These are phyloP conservation scores for Tulasnella sp. DNA, from an alignment of 768 basidiomycete species.

Conservation along the genomic window DNA sequence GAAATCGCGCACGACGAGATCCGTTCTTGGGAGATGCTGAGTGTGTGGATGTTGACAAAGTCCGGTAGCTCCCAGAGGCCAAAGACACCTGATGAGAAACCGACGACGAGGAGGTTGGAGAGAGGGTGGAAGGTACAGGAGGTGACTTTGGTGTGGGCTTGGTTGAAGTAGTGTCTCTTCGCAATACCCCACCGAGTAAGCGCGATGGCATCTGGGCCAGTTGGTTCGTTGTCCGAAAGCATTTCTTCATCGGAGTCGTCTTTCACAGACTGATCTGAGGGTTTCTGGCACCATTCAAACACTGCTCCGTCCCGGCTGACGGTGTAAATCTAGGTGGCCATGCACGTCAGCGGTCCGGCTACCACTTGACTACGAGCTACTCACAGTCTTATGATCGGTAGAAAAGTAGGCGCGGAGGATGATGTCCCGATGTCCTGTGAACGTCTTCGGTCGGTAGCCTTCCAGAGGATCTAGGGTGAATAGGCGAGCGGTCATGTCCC, in stretches of 20 bases:
- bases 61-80: constrained; percentile 96
- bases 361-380: constrained; percentile 41
- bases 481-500: constrained; percentile 94
- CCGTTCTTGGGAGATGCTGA: constrained; percentile 97
- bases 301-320: constrained; percentile 95
- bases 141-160: constrained; percentile 82
- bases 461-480: constrained; percentile 92
- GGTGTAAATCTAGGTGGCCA: constrained; percentile 78
- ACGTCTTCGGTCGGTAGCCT: constrained; percentile 94
- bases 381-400: constrained; percentile 71
- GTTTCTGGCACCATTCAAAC: constrained; percentile 91
- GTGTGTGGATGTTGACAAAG: constrained; percentile 92
- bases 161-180: constrained; percentile 89
- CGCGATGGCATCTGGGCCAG: constrained; percentile 54
- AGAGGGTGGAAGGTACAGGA: constrained; percentile 84
- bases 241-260: constrained; percentile 51
- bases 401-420: constrained; percentile 90
- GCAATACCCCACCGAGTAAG: constrained; percentile 91
- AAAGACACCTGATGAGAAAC: constrained; percentile 96
- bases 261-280: constrained; percentile 50
- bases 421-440: constrained; percentile 89
- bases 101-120: constrained; percentile 86
- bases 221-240: constrained; percentile 52
- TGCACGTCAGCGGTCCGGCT: neutral
- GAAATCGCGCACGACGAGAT: constrained; percentile 94